Conservation (phyloP, 2,329 filamentous ascomycete species). For the Fusarium sp. region DNA sequence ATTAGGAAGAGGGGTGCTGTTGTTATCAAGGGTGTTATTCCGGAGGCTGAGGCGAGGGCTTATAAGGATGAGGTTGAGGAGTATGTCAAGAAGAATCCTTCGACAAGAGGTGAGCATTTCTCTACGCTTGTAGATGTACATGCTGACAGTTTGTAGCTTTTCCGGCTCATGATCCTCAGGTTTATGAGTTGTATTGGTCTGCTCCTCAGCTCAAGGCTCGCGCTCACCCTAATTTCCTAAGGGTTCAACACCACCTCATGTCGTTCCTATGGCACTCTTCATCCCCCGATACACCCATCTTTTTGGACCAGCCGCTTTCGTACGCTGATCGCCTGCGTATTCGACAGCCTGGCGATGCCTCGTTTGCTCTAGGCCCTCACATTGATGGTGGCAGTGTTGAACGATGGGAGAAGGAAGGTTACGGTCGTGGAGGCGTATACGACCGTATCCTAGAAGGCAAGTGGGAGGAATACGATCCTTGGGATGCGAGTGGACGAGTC, state of each 20-base stretch:
- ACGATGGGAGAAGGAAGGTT: constrained; percentile 78
- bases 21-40: constrained; percentile 74
- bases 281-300: constrained; percentile 60
- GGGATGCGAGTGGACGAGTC: constrained; percentile 79
- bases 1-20: constrained; percentile 71
- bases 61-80: constrained; percentile 74
- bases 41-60: constrained; percentile 69
- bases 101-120: constrained; percentile 60
- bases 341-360: constrained; percentile 75
- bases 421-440: constrained; percentile 76
- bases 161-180: constrained; percentile 73
- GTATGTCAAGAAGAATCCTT: constrained; percentile 73
- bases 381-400: constrained; percentile 80
- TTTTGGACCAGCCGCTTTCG: constrained; percentile 65
- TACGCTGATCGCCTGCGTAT: constrained; percentile 82
- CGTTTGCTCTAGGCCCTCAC: constrained; percentile 79
- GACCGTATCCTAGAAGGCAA: constrained; percentile 76
- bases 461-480: constrained; percentile 88
- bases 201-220: constrained; percentile 74
- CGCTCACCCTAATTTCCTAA: constrained; percentile 72
- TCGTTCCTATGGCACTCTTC: constrained; percentile 68
- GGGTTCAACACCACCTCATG: constrained; percentile 72
- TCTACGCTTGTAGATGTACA: neutral
- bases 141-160: constrained; percentile 63
- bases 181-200: constrained; percentile 83